These are phyloP conservation scores for Penicillium glabrum DNA, from an alignment of 2,329 filamentous ascomycete genomes.

Conservation along the genomic window DNA sequence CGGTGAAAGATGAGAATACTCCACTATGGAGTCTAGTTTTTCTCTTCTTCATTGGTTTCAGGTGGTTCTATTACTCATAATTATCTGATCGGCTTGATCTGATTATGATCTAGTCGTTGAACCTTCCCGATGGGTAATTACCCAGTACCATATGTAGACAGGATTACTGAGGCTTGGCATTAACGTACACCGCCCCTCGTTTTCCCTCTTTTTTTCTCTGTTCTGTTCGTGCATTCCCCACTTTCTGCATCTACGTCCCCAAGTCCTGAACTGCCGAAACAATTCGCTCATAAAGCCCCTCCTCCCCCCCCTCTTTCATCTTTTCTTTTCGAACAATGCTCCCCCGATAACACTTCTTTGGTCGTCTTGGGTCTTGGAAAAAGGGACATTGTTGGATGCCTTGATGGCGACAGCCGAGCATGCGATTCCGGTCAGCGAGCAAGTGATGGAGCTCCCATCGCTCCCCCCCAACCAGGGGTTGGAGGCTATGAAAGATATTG, in stretches of 20 bases:
- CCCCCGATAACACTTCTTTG: conserved; percentile 20
- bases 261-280: conserved; percentile 4
- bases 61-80: neutral
- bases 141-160: neutral
- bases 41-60: neutral
- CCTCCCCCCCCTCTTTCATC: conserved; percentile 1
- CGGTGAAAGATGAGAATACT: neutral
- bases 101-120: neutral
- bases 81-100: neutral
- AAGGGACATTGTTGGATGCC: conserved; percentile 7
- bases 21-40: neutral
- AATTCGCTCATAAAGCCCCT: conserved; percentile 22
- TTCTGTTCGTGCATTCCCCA: neutral
- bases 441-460: conserved; percentile 41
- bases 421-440: conserved; percentile 39
- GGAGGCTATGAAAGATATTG: conserved; percentile 80
- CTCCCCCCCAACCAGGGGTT: conserved; percentile 50
- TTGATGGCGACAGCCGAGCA: conserved; percentile 41
- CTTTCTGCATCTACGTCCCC: neutral
- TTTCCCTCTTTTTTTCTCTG: neutral
- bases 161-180: neutral
- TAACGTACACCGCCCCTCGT: neutral
- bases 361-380: conserved; percentile 16
- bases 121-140: too few relatives aligned
- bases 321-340: conserved; percentile 14